phyloP scores from a whole-genome alignment of 2,329 filamentous ascomycete species.

The Pyrenochaeta sp. region DNA sequence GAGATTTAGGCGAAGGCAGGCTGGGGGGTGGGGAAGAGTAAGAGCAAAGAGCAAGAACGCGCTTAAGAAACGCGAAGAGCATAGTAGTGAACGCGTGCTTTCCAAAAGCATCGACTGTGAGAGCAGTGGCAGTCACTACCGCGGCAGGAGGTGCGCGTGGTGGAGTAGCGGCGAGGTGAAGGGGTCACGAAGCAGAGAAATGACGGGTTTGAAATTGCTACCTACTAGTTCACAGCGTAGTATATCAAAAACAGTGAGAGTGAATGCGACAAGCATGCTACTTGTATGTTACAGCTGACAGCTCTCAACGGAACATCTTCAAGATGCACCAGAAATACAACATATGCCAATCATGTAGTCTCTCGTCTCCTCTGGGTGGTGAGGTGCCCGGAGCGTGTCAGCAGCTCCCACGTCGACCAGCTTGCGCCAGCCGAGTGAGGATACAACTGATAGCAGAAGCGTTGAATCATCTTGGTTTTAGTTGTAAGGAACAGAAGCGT shows the following conservation, averaged over 20 bases:
- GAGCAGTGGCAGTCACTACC: conserved; percentile 15
- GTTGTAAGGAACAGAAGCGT: conserved; percentile 67
- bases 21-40: conserved; percentile 2
- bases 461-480: conserved; percentile 83
- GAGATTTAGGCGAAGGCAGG: conserved; percentile 1
- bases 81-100: conserved; percentile 7
- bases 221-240: conserved; percentile 10
- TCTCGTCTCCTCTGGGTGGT: conserved; percentile 58
- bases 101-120: conserved; percentile 2
- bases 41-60: neutral
- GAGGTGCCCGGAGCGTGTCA: conserved; percentile 57
- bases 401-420: conserved; percentile 58
- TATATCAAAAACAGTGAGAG: neutral
- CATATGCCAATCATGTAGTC: conserved; percentile 55
- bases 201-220: conserved; percentile 16
- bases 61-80: neutral
- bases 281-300: neutral
- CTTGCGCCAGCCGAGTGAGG: conserved; percentile 60
- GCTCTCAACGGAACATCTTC: conserved; percentile 1
- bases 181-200: neutral
- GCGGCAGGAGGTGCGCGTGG: conserved; percentile 3
- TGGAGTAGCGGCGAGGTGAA: conserved; percentile 4
- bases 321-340: conserved; percentile 35
- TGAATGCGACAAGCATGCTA: neutral
- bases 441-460: conserved; percentile 64